Conservation (phyloP, 805 yeast species). For the Wickerhamomyces chaumierensis region DNA sequence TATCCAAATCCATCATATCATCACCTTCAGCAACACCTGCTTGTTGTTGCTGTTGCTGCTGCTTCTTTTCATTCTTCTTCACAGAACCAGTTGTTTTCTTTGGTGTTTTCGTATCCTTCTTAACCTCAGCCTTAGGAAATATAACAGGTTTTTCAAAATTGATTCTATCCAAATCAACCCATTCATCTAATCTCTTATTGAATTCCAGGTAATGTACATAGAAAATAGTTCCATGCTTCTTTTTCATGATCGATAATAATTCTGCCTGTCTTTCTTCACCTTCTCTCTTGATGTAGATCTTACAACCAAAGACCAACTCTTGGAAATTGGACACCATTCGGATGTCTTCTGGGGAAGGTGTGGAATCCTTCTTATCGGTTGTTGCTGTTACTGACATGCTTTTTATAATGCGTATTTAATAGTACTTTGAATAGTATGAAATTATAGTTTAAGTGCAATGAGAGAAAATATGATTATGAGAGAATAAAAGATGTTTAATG, state of each 20-base stretch:
- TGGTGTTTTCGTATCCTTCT: conserved; percentile 6
- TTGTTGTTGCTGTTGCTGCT: conserved; percentile 3
- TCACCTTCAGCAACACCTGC: conserved; percentile 18
- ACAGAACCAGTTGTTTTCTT: conserved; percentile 6
- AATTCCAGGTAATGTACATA: conserved; percentile 92
- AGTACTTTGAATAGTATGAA: no score
- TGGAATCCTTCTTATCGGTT: background rate
- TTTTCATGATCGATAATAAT: conserved; percentile 61
- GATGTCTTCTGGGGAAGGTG: conserved; percentile 6
- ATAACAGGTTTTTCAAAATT: conserved; percentile 61
- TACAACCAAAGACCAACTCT: conserved; percentile 66
- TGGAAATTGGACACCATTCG: conserved; percentile 24
- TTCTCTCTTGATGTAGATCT: conserved; percentile 73
- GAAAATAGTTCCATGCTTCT: conserved; percentile 68
- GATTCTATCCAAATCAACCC: conserved; percentile 69
- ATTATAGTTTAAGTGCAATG: no score
- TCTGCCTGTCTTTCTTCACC: conserved; percentile 76
- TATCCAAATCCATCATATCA: conserved; percentile 77
- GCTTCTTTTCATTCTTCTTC: conserved; percentile 23
- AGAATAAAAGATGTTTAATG: no score
- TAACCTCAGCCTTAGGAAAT: conserved; percentile 49
- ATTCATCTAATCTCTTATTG: conserved; percentile 94
- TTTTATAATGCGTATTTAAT: no score
- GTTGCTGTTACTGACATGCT: no score
- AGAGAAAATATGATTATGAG: no score